Conservation (phyloP, 441 rosid genomes). For the Euphorbia schlechtendalii region DNA sequence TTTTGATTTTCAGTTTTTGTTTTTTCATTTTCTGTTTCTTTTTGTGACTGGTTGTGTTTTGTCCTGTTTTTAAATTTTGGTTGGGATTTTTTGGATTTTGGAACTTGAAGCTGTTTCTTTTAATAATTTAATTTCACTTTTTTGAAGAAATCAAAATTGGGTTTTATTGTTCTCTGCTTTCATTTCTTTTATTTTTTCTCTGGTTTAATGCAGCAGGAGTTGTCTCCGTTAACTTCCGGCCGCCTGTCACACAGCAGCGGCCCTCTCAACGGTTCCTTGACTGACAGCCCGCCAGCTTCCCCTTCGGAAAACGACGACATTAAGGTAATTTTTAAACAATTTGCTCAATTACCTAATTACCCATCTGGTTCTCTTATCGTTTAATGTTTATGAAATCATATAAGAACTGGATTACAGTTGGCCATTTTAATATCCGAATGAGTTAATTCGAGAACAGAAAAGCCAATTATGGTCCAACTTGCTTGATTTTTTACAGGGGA, state of each 20-base stretch:
- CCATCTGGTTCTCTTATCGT: too few species aligned
- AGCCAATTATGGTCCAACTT: too few species aligned
- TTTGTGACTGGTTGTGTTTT: constrained; percentile 4
- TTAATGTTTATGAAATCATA: too few species aligned
- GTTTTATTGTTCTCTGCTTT: not conserved
- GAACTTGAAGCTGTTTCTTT: not conserved
- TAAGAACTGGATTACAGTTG: too few species aligned
- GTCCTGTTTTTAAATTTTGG: constrained; percentile 5
- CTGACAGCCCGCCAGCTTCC: constrained; percentile 92
- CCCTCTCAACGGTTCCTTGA: constrained; percentile 77
- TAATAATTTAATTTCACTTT: not conserved
- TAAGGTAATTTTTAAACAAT: constrained; percentile 58
- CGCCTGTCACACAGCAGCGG: constrained; percentile 98
- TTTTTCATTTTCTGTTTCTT: not conserved
- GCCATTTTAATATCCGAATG: too few species aligned
- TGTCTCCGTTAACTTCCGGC: constrained; percentile 93
- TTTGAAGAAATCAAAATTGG: not conserved
- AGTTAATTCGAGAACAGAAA: too few species aligned
- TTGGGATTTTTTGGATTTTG: constrained; percentile 15
- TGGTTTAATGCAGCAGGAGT: constrained; percentile 77
- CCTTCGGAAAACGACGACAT: constrained; percentile 79
- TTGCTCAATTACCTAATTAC: too few species aligned
- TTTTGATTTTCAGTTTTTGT: too few species aligned
- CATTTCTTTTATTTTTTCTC: not conserved
- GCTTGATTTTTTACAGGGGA: too few species aligned